phyloP scores from a whole-genome alignment of 2,329 filamentous ascomycete species.

The Alternaria incomplexa region DNA sequence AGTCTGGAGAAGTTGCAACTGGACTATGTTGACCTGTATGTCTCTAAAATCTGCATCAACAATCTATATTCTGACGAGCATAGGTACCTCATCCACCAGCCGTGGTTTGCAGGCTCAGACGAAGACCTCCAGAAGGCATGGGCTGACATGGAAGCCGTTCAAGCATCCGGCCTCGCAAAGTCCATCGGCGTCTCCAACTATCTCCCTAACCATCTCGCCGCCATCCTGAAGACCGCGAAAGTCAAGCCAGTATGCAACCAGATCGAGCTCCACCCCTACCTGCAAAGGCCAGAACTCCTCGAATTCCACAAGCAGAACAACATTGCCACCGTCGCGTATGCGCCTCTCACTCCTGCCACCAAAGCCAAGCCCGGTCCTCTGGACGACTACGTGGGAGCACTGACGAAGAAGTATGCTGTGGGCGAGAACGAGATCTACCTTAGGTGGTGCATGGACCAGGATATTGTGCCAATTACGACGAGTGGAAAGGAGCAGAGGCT shows the following conservation, averaged over 20 bases:
- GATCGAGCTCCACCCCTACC: constrained; percentile 72
- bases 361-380: constrained; percentile 63
- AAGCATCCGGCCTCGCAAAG: constrained; percentile 62
- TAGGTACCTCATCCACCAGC: constrained; percentile 67
- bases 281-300: constrained; percentile 66
- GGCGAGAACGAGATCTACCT: constrained; percentile 62
- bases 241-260: constrained; percentile 69
- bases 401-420: constrained; percentile 68
- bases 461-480: constrained; percentile 65
- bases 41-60: too few relatives aligned
- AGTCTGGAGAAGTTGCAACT: constrained; percentile 66
- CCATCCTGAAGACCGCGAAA: constrained; percentile 59
- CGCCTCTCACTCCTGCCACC: constrained; percentile 57
- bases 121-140: constrained; percentile 63
- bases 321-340: constrained; percentile 57
- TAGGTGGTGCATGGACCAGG: constrained; percentile 67
- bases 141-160: constrained; percentile 65
- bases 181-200: constrained; percentile 69
- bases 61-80: not conserved
- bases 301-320: constrained; percentile 58
- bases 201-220: constrained; percentile 60
- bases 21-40: constrained; percentile 67
- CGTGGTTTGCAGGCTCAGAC: constrained; percentile 63
- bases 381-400: constrained; percentile 56
- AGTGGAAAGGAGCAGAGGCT: constrained; percentile 65